A percentile compares a stretch with the other conserved stretches of the same genome.
These are phyloP conservation scores for Verticillium albo-atrum DNA, from an alignment of 2,329 filamentous ascomycete species.

Conservation along the genomic window DNA sequence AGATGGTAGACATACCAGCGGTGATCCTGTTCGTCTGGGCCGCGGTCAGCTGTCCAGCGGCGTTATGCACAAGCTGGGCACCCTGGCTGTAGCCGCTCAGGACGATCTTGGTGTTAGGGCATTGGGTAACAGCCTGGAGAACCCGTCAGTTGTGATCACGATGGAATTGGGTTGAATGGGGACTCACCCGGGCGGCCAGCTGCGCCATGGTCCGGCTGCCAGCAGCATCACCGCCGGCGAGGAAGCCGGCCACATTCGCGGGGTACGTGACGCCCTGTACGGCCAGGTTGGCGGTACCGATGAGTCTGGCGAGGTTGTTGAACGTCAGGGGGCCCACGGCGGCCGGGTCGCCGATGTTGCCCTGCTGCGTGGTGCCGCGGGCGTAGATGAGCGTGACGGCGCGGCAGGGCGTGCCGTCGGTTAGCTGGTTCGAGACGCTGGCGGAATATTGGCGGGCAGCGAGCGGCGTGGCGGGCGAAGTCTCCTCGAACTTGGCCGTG, in stretches of 20 bases:
- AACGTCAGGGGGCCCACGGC: conserved; percentile 44
- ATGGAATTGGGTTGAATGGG: neutral
- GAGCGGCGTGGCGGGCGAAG: neutral
- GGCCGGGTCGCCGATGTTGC: conserved; percentile 44
- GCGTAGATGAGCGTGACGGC: conserved; percentile 50
- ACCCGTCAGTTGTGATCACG: conserved; percentile 1
- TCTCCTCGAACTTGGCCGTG: neutral
- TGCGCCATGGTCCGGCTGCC: conserved; percentile 37
- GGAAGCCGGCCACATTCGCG: conserved; percentile 38
- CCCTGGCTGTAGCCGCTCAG: conserved; percentile 43
- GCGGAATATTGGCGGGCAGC: conserved; percentile 6
- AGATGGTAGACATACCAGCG: conserved; percentile 12
- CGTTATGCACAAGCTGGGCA: conserved; percentile 36
- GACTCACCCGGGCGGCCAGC: neutral
- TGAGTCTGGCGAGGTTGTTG: conserved; percentile 31
- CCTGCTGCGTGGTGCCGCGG: conserved; percentile 48
- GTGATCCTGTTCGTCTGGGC: conserved; percentile 23
- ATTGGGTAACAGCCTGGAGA: conserved; percentile 31
- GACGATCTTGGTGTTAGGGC: conserved; percentile 40
- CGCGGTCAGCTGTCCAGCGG: conserved; percentile 29
- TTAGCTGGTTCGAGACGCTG: conserved; percentile 12
- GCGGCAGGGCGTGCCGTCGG: conserved; percentile 27
- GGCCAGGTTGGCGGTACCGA: conserved; percentile 38
- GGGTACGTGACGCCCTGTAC: conserved; percentile 52
- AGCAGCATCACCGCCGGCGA: conserved; percentile 36